Evolutionary conservation across 805 yeast genomes (phyloP).

Genomic region (Candida pseudoglaebosa): DNA sequence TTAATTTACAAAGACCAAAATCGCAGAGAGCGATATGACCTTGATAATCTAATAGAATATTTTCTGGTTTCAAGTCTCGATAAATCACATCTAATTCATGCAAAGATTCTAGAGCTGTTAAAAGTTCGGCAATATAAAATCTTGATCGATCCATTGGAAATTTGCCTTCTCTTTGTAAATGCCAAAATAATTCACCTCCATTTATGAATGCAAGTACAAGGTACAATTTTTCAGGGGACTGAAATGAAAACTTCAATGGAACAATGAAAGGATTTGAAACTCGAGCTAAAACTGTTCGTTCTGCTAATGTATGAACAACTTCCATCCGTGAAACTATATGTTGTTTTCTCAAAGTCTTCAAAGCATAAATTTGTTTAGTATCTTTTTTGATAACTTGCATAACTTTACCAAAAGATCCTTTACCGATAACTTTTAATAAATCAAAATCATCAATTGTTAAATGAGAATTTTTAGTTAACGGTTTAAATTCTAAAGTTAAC

Average conservation of each 20-base stretch:
- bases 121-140: conserved; percentile 89
- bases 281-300: conserved; percentile 89
- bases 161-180: conserved; percentile 84
- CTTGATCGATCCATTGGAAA: conserved; percentile 87
- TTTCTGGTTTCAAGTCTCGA: conserved; percentile 94
- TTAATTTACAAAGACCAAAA: conserved; percentile 92
- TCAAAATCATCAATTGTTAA: conserved; percentile 90
- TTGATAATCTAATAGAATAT: conserved; percentile 88
- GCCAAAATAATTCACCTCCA: conserved; percentile 96
- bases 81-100: conserved; percentile 91
- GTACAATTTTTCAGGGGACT: conserved; percentile 92
- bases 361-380: conserved; percentile 89
- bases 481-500: conserved; percentile 66
- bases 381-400: conserved; percentile 98
- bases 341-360: conserved; percentile 89
- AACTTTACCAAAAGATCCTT: conserved; percentile 97
- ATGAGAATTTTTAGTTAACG: conserved; percentile 54
- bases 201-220: conserved; percentile 88
- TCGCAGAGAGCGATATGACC: conserved; percentile 98
- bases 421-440: conserved; percentile 90
- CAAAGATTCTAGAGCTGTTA: conserved; percentile 87
- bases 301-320: conserved; percentile 94
- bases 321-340: conserved; percentile 93
- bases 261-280: conserved; percentile 94
- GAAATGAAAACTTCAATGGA: conserved; percentile 93